Evolutionary conservation across 1,139 yeast genomes (phyloP), one percentile per base, ranked within the genome.

Genomic region (Geotrichum citri-aurantii): DNA sequence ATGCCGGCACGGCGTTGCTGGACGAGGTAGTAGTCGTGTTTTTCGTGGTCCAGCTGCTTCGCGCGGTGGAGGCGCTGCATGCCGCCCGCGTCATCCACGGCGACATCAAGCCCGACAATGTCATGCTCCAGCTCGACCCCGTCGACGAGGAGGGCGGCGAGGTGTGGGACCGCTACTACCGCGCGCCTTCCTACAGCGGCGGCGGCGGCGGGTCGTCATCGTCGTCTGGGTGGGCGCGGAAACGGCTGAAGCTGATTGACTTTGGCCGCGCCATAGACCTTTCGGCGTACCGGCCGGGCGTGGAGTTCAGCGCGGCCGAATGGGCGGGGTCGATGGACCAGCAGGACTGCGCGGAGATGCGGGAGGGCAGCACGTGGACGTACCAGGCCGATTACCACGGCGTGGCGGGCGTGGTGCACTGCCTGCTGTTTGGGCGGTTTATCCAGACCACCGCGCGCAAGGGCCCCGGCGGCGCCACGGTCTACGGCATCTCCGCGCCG

Each of bases 371-470:
- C 54, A 79, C 87, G 0, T 92, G 96, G 96, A 80, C 83, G 2
- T 89, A 80, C 68, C 92, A 91, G 67, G 85, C 88, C 2, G 98
- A 92, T 72, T 90, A 90, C 69, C 88, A 81, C 69, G 97, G 97
- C 0, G 65, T 89, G 29, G 97, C 97, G 0, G 81, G 86, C 40
- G 81, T 88, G 0, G 75, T 89, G 1, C 95, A 91, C 67, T 79
- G 86, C 0, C 71, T 92, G 75, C 75, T 92, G 48, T 88, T 83
- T 73, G 72, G 71, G 0, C 77, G 77, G 44, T 79, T 80, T 60
- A 84, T 91, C 33, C 81, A 81, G 56, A 75, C 42, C 10, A 52
- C 52, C 2, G 55, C 11, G n/a, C 29, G 48, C 6, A 24, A 46
- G 6, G 17, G n/a, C n/a, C 4, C 50, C 48, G 52, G 49, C 1